These are phyloP conservation scores for Suillus cothurnatus DNA, from an alignment of 768 basidiomycete species.

Conservation along the genomic window DNA sequence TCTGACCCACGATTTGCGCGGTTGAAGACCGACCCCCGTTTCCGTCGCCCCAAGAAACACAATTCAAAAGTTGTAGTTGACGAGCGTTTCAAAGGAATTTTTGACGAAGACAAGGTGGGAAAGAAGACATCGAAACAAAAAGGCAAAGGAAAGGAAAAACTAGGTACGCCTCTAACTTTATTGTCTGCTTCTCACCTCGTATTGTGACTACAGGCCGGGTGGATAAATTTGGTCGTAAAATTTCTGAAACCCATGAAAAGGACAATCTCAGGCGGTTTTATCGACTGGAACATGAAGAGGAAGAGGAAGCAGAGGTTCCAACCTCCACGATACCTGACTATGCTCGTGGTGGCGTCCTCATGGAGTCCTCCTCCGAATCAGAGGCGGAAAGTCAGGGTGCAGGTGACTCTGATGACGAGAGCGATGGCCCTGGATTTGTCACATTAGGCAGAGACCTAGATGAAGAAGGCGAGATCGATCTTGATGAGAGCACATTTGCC, in stretches of 20 bases:
- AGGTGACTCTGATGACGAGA: conserved; percentile 44
- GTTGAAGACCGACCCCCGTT: conserved; percentile 90
- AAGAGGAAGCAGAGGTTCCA: conserved; percentile 33
- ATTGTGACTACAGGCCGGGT: conserved; percentile 51
- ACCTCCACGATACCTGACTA: conserved; percentile 56
- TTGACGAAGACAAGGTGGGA: conserved; percentile 44
- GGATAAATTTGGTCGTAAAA: conserved; percentile 86
- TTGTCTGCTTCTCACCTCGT: conserved; percentile 1
- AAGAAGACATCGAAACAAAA: conserved; percentile 40
- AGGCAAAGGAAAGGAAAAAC: conserved; percentile 25
- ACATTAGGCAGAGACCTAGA: conserved; percentile 50
- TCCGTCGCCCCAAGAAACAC: conserved; percentile 81
- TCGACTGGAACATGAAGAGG: conserved; percentile 55
- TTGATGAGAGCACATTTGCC: conserved; percentile 76
- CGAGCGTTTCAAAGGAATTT: conserved; percentile 77
- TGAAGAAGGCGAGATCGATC: conserved; percentile 60
- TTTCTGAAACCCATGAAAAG: conserved; percentile 68
- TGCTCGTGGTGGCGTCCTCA: conserved; percentile 85
- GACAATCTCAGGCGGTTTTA: conserved; percentile 84
- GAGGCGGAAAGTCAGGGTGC: conserved; percentile 14
- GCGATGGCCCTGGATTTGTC: conserved; percentile 50
- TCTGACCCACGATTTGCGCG: conserved; percentile 86
- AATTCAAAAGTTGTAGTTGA: conserved; percentile 86
- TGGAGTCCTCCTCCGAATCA: conserved; percentile 68
- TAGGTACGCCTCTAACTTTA: conserved; percentile 14